A percentile compares a stretch with the other conserved stretches of the same genome.
Conservation (phyloP, 345 rosid species). For the Syzygium grande region DNA sequence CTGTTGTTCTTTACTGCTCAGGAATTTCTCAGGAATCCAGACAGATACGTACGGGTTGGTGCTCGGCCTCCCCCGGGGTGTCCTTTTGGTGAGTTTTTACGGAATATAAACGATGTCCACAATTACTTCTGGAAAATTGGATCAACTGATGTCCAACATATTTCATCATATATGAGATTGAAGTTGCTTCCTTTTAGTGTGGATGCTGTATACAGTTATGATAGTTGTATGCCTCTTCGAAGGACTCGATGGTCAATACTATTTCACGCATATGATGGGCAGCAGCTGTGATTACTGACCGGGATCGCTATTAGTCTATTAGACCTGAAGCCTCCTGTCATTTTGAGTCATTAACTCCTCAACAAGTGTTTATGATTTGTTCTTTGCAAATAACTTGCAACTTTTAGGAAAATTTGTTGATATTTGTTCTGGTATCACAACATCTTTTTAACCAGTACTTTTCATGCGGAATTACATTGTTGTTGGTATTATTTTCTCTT, state of each 20-base stretch:
- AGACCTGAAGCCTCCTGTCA: neutral
- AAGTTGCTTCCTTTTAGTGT: neutral
- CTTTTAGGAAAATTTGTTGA: neutral
- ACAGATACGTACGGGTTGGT: conserved; percentile 69
- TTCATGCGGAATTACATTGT: neutral
- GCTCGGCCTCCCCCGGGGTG: conserved; percentile 99
- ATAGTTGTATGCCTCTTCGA: neutral
- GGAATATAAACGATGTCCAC: neutral
- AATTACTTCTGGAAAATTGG: neutral
- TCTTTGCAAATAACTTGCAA: neutral
- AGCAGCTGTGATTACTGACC: neutral
- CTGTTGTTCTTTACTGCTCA: conserved; percentile 21
- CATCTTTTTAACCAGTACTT: neutral
- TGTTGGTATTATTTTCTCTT: neutral
- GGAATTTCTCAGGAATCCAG: conserved; percentile 97
- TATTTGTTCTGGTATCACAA: neutral
- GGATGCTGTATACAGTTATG: neutral
- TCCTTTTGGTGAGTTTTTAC: conserved; percentile 67
- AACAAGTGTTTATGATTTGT: neutral
- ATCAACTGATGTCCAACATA: neutral
- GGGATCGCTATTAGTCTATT: neutral
- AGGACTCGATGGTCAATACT: neutral
- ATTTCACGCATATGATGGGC: neutral
- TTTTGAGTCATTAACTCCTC: neutral
- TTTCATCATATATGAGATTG: neutral